Percentiles rank a stretch among this genome's conserved stretches.
Conservation (phyloP, 106 monocot species). For the Posidonia australis region DNA sequence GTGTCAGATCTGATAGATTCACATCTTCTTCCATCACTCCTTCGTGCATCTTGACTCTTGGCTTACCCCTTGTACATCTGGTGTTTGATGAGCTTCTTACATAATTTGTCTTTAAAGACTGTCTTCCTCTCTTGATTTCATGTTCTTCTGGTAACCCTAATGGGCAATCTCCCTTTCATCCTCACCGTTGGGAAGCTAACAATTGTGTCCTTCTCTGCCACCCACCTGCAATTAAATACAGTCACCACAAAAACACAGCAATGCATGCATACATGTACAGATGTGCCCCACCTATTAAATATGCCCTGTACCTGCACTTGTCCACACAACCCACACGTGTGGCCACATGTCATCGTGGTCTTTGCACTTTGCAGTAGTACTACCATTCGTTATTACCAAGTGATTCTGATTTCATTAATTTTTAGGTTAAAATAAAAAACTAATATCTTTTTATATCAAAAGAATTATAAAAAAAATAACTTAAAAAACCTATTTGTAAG, state of each 20-base stretch:
- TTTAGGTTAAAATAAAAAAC: too few relatives aligned
- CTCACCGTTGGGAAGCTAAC: constrained; percentile 71
- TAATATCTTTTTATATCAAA: too few relatives aligned
- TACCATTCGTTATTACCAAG: too few relatives aligned
- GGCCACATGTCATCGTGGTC: background rate
- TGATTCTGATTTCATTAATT: too few relatives aligned
- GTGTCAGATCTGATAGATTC: background rate
- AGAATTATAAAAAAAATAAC: too few relatives aligned
- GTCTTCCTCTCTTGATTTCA: background rate
- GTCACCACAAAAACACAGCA: background rate
- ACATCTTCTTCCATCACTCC: background rate
- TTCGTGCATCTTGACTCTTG: background rate
- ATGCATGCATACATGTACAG: background rate
- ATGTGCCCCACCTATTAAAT: background rate
- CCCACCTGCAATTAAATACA: constrained; percentile 33
- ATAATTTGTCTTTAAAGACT: too few relatives aligned
- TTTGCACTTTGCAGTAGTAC: background rate
- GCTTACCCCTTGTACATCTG: too few relatives aligned
- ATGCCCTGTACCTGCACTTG: background rate
- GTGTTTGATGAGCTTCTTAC: too few relatives aligned
- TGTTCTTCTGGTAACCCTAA: constrained; percentile 19
- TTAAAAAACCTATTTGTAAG: too few relatives aligned
- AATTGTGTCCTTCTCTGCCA: constrained; percentile 50
- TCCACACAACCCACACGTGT: background rate
- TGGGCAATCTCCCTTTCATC: constrained; percentile 48